Evolutionary conservation across 73 alveolate genomes (phyloP).

Genomic region (Symbiodinium natans): DNA sequence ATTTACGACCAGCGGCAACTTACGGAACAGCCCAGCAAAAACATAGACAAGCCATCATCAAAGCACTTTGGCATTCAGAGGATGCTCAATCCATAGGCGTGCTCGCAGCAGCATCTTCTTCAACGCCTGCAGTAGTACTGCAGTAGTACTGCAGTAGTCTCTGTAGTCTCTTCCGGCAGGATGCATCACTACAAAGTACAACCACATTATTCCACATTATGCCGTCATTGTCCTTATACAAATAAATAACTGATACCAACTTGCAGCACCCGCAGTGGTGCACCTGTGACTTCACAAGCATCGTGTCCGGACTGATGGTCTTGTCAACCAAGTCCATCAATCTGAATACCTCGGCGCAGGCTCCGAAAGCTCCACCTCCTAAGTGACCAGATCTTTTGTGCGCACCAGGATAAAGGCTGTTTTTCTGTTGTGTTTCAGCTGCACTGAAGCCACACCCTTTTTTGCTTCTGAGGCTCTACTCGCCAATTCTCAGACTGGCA

Average conservation of each 20-base stretch:
- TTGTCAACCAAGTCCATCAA: conserved; percentile 84
- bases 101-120: conserved; percentile 89
- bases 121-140: conserved; percentile 35
- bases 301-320: conserved; percentile 62
- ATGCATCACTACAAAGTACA: no score
- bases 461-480: no score
- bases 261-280: neutral
- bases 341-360: conserved; percentile 47
- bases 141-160: neutral
- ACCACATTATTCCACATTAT: no score
- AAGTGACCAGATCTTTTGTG: no score
- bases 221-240: no score
- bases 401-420: no score
- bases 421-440: no score
- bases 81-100: conserved; percentile 85
- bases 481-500: no score
- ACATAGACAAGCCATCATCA: conserved; percentile 7
- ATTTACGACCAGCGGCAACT: no score
- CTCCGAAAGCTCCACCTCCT: no score
- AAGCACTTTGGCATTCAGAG: conserved; percentile 87
- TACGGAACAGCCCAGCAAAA: neutral
- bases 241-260: neutral
- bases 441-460: no score
- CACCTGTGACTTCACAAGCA: conserved; percentile 89
- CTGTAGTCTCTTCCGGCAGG: no score